Evolutionary conservation across 163 green algal species (phyloP), one percentile per base, ranked within the genome.

Genomic region (Scenedesmus sp.): DNA sequence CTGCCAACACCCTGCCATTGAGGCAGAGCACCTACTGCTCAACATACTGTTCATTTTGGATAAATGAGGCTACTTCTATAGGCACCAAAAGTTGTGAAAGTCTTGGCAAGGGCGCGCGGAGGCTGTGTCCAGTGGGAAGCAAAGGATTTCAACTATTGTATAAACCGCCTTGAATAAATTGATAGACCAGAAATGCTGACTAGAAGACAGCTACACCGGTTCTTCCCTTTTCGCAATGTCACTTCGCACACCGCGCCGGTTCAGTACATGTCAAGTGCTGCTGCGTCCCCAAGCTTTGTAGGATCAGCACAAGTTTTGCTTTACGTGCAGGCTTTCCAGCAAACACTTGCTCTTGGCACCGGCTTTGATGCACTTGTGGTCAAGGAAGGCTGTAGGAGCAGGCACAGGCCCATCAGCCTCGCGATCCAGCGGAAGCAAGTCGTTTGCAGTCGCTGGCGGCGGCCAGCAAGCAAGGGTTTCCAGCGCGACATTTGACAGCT

Each of bases 401-500:
- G 70, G 70, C 70, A 79, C 70, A 52, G 46, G 70, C 70, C 46
- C 70, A 79, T 79, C 23, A 79, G 70, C 70, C 70, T 79, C 23
- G 6, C 70, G 20, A 79, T 79, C 23, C 46, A 79, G 70, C 70
- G 3, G 70, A 52, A 2, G 2, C 4, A 79, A 79, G 18, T 2
- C 23, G 4, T 52, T 12, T 79, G 1, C 5, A 52, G 23, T 23
- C 46, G 70, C 70, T 52, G 70, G 70, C 23, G 6, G 46, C 23
- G 23, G 46, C 23, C 20, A 79, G 20, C 70, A 79, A 79, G 70
- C 70, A 79, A 79, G 70, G 70, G 70, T 79, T 54, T 79, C 23
- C 70, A 46, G 70, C 70, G 70, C 70, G 20, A 79, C 70, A 79
- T 5, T 79, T 79, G 70, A 79, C 70, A 79, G 70, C 70, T 79